Evolutionary conservation across 1,139 yeast species (phyloP).

Genomic region (Arxiozyma heterogenica): DNA sequence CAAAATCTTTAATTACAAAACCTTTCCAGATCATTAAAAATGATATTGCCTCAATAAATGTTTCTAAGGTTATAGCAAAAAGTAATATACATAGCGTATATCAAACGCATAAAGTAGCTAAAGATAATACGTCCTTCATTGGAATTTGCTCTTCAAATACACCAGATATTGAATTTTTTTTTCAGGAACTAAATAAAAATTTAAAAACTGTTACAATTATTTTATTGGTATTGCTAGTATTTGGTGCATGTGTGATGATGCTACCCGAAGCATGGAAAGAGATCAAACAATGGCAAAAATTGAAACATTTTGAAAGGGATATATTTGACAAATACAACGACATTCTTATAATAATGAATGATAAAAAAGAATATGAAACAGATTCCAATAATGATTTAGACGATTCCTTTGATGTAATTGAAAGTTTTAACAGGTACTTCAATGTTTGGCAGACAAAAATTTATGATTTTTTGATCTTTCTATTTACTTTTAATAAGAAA

Average conservation of each 20-base stretch:
- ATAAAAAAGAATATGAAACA: not conserved
- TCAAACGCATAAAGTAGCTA: not conserved
- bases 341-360: not conserved
- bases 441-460: conserved; percentile 21
- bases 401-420: conserved; percentile 22
- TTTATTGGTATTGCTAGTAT: conserved; percentile 35
- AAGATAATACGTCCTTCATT: not conserved
- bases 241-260: conserved; percentile 35
- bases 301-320: conserved; percentile 24
- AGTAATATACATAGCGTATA: not conserved
- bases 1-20: conserved; percentile 37
- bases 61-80: conserved; percentile 18
- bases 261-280: conserved; percentile 40
- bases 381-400: not conserved
- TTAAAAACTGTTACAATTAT: conserved; percentile 33
- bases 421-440: conserved; percentile 26
- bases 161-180: conserved; percentile 31
- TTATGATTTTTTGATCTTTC: conserved; percentile 10
- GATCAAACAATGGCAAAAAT: conserved; percentile 42
- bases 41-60: conserved; percentile 30
- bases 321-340: not conserved
- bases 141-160: conserved; percentile 22
- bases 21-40: conserved; percentile 49
- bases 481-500: conserved; percentile 15
- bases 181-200: conserved; percentile 25